phyloP scores from a whole-genome alignment of 2,329 filamentous ascomycete species.

The Dryadomyces quercus-mongolicae region DNA sequence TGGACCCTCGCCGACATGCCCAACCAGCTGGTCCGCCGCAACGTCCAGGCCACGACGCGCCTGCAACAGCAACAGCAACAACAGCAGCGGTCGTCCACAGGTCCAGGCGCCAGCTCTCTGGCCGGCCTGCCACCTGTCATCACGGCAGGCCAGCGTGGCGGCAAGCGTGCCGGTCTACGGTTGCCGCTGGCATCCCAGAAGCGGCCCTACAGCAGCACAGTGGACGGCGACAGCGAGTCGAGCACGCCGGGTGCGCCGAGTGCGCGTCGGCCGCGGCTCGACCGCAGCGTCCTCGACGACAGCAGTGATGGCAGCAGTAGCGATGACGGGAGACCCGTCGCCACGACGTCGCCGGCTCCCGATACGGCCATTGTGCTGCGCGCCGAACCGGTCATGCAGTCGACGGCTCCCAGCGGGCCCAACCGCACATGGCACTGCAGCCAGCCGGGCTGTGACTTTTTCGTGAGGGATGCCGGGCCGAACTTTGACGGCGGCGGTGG shows the following conservation, averaged over 20 bases:
- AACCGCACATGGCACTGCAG: conserved; percentile 56
- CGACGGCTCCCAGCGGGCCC: conserved; percentile 37
- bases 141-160: conserved; percentile 8
- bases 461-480: conserved; percentile 34
- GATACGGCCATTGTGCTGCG: conserved; percentile 27
- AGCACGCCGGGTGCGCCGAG: conserved; percentile 2
- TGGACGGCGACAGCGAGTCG: conserved; percentile 20
- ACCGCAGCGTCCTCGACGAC: conserved; percentile 1
- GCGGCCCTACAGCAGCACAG: conserved; percentile 22
- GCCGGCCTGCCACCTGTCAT: background rate
- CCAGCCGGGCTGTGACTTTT: conserved; percentile 49
- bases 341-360: background rate
- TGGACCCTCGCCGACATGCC: conserved; percentile 15
- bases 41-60: background rate
- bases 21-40: conserved; percentile 14
- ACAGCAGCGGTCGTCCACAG: background rate
- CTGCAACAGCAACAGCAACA: background rate
- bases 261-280: background rate
- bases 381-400: conserved; percentile 34
- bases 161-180: conserved; percentile 33
- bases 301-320: background rate
- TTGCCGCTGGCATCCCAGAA: conserved; percentile 30
- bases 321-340: conserved; percentile 13
- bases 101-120: background rate
- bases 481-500: conserved; percentile 11